Evolutionary conservation across 2,329 filamentous ascomycete genomes (phyloP).

Genomic region (Fusarium sp.): DNA sequence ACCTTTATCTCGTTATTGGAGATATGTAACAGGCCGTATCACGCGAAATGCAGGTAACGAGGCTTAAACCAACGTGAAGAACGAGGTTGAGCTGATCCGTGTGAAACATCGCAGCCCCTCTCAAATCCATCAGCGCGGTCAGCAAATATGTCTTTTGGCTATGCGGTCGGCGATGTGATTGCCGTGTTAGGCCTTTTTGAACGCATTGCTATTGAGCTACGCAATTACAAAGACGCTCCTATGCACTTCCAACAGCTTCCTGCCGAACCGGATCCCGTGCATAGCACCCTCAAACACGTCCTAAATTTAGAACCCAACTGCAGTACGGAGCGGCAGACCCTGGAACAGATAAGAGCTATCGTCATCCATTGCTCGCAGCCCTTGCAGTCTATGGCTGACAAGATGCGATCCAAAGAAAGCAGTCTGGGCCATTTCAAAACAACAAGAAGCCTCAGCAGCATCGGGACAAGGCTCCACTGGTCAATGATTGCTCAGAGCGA

Average conservation of each 20-base stretch:
- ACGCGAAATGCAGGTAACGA: too few relatives aligned
- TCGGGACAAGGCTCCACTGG: not conserved
- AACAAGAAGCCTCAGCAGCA: rapidly evolving
- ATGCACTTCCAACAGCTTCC: not conserved
- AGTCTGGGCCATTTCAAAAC: not conserved
- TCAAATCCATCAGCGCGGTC: too few relatives aligned
- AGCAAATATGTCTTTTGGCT: not conserved
- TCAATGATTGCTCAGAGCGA: not conserved
- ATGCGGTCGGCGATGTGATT: not conserved
- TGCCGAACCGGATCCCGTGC: not conserved
- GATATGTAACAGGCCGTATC: too few relatives aligned
- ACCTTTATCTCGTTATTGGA: too few relatives aligned
- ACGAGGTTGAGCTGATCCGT: too few relatives aligned
- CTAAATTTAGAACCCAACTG: not conserved
- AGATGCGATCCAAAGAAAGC: not conserved
- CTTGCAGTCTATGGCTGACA: not conserved
- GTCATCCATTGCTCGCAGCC: not conserved
- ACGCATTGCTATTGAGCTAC: not conserved
- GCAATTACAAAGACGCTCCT: not conserved
- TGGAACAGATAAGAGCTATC: not conserved
- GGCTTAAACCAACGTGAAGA: too few relatives aligned
- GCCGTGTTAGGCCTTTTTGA: not conserved
- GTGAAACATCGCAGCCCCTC: too few relatives aligned
- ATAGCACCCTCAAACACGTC: not conserved
- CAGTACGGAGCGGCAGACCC: not conserved